Percentiles rank a stretch among this genome's conserved stretches.
Evolutionary conservation across 1,284 basidiomycete species (phyloP).

Genomic region (Vanrija sp.): DNA sequence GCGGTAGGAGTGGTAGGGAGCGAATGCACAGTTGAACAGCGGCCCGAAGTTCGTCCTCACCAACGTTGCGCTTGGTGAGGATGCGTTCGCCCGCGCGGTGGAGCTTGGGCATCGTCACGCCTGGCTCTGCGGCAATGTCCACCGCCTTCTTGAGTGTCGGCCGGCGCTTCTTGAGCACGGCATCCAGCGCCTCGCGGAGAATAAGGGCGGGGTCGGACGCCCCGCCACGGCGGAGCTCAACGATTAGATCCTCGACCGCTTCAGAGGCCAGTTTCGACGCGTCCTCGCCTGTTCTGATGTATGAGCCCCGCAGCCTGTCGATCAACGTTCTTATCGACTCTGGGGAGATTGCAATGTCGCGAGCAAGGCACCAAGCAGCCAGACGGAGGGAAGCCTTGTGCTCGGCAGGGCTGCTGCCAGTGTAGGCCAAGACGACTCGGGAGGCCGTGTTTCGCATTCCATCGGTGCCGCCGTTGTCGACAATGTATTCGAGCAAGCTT

Average conservation of each 20-base stretch:
- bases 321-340: conserved; percentile 1
- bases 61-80: background rate
- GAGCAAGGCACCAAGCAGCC: conserved; percentile 15
- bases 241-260: conserved; percentile 1
- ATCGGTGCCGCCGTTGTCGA: conserved; percentile 16
- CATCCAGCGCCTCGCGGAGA: conserved; percentile 8
- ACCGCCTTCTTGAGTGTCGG: background rate
- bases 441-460: conserved; percentile 9
- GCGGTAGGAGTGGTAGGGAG: background rate
- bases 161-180: background rate
- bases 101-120: conserved; percentile 1
- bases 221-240: conserved; percentile 8
- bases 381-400: conserved; percentile 8
- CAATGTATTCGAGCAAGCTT: conserved; percentile 11
- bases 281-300: conserved; percentile 1
- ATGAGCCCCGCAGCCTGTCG: conserved; percentile 9
- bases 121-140: background rate
- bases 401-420: background rate
- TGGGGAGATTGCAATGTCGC: conserved; percentile 4
- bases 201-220: conserved; percentile 7
- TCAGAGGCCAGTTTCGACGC: background rate
- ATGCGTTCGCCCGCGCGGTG: background rate
- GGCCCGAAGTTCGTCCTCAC: conserved; percentile 4
- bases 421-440: conserved; percentile 4
- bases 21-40: conserved; percentile 12